Conservation (phyloP, 495 filamentous ascomycete species). For the Aspergillus carlsbadensis region DNA sequence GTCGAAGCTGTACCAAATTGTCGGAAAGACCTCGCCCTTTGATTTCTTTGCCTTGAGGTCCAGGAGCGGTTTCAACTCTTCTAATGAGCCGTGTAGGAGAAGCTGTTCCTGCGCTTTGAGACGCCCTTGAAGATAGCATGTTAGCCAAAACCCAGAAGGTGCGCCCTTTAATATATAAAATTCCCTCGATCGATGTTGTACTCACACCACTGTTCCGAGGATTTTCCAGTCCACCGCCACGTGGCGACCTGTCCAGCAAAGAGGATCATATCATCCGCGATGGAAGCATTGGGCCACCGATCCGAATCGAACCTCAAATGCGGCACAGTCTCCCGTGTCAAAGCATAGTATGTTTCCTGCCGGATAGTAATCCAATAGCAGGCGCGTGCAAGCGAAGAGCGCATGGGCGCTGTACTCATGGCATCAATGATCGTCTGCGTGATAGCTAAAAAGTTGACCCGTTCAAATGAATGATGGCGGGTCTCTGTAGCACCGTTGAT, state of each 20-base stretch:
- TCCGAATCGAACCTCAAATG: constrained; percentile 14
- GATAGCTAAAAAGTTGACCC: constrained; percentile 25
- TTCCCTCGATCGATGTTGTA: too few species aligned
- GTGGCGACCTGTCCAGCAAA: constrained; percentile 25
- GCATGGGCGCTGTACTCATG: constrained; percentile 20
- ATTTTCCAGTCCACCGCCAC: constrained; percentile 24
- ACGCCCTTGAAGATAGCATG: constrained; percentile 10
- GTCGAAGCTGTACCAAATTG: constrained; percentile 25
- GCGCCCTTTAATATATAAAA: too few species aligned
- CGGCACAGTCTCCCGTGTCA: constrained; percentile 20
- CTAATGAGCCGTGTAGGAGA: too few species aligned
- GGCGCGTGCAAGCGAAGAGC: constrained; percentile 22
- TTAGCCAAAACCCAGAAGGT: not conserved
- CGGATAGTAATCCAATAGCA: constrained; percentile 28
- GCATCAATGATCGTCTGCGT: constrained; percentile 27
- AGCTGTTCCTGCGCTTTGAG: constrained; percentile 18
- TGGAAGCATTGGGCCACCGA: constrained; percentile 14
- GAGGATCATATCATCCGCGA: constrained; percentile 25
- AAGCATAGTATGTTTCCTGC: constrained; percentile 29
- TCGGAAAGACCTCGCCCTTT: constrained; percentile 28
- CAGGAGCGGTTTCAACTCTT: too few species aligned
- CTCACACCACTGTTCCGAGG: too few species aligned
- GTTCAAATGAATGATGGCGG: not conserved
- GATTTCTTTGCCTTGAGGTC: constrained; percentile 21
- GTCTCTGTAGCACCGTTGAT: not conserved